Base-by-base conservation (phyloP, 257 asterid genomes). In the Solanum pennellii region DNA sequence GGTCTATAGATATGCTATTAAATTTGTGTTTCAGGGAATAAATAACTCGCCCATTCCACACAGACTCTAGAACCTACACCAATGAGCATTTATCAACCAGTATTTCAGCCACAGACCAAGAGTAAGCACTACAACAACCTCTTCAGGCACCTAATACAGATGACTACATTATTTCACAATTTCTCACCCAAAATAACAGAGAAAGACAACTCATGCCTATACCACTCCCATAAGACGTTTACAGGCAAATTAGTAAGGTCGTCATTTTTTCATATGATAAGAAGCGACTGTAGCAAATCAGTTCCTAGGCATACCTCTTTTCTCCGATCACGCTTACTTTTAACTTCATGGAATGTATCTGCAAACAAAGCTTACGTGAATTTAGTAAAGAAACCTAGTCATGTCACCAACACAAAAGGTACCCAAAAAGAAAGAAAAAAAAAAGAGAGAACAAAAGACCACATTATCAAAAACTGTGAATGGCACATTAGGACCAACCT, bases 331-430 rank as follows among this genome's bases (percentile, higher is more conserved):
- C 97, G 95, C 85, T 94, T 96, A 90, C 98, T 91, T 89, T 92
- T 94, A 31, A 95, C 99, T 91, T 96, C 99, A 86, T 96, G 99
- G 90, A 96, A 96, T 56, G 99, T 90, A 89, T 96, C 99, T 96
- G 98, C 88, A 87, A 45, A 86, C 85, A 87, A 86, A 88, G 16
- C 86, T 71, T 68, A 68, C 65, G 74, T 29, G 29, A 82, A 29
- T 62, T 82, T 29, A 82, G 69, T 49, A 82, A 31, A 82, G 69
- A 82, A 82, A 82, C 85, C 21, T 31, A 49, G 69, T 31, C 10
- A 31, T 49, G 31, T 49, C 85, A 49, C 69, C 10, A 79, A 49
- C 20, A 21, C 71, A 65, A 56, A 86, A 49, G 49, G 16, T 79
- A 88, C 66, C 31, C 0, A 7, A 52, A 18, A 56, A 56, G 7